Conservation (phyloP, 1,284 basidiomycete species). For the Termitomyces sp. region DNA sequence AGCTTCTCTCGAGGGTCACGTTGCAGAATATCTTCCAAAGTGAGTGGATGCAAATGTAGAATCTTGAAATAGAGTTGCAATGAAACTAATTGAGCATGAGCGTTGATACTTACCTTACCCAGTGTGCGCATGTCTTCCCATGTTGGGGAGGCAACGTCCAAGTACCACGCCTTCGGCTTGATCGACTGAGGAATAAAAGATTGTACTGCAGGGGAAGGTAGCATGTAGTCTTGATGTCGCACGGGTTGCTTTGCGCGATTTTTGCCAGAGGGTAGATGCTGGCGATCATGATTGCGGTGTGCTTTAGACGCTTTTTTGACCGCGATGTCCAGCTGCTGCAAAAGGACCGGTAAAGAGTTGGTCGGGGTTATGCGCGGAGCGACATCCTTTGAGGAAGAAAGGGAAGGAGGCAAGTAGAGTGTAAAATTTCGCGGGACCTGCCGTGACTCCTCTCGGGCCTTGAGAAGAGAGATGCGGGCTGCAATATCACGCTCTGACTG, state of each 20-base stretch:
- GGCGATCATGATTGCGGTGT: slow-evolving; percentile 28
- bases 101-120: slow-evolving; percentile 58
- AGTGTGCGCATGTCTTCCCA: slow-evolving; percentile 89
- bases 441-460: slow-evolving; percentile 56
- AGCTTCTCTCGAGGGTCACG: slow-evolving; percentile 93
- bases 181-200: neutral
- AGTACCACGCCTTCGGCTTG: slow-evolving; percentile 74
- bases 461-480: slow-evolving; percentile 45
- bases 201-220: slow-evolving; percentile 1
- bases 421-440: slow-evolving; percentile 61
- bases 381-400: slow-evolving; percentile 17
- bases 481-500: slow-evolving; percentile 55
- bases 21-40: slow-evolving; percentile 93
- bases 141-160: slow-evolving; percentile 87
- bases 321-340: slow-evolving; percentile 50
- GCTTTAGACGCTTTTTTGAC: slow-evolving; percentile 40
- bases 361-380: slow-evolving; percentile 45
- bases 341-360: slow-evolving; percentile 49
- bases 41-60: slow-evolving; percentile 88
- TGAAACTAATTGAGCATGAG: neutral
- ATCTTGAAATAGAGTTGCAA: slow-evolving; percentile 39
- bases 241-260: slow-evolving; percentile 8
- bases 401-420: slow-evolving; percentile 50
- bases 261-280: slow-evolving; percentile 15
- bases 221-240: slow-evolving; percentile 31